Evolutionary conservation across 768 basidiomycete genomes (phyloP).

Genomic region (Amanita rubescens): DNA sequence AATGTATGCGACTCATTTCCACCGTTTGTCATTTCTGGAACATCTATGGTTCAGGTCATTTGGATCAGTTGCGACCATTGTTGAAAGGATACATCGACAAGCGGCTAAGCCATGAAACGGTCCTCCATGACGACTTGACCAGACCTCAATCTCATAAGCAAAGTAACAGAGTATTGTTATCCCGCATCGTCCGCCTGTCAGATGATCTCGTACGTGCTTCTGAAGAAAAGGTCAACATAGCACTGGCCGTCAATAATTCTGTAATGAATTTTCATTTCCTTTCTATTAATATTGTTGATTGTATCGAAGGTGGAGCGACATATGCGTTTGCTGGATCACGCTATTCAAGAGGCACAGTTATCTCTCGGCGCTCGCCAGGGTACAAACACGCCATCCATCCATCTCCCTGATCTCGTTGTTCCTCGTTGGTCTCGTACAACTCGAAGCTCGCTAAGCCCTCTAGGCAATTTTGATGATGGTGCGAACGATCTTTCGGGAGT

Average conservation of each 20-base stretch:
- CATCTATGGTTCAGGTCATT: neutral
- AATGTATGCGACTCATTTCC: slow-evolving; percentile 30
- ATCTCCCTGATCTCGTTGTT: slow-evolving; percentile 56
- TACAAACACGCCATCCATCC: slow-evolving; percentile 33
- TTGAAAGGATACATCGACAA: neutral
- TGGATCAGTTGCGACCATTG: slow-evolving; percentile 9
- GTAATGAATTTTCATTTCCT: slow-evolving; percentile 32
- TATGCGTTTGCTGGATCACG: slow-evolving; percentile 69
- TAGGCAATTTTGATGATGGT: slow-evolving; percentile 5
- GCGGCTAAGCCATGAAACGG: neutral
- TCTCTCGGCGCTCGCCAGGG: slow-evolving; percentile 29
- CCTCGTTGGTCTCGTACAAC: slow-evolving; percentile 44
- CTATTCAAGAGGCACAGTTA: slow-evolving; percentile 37
- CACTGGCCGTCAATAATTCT: slow-evolving; percentile 61
- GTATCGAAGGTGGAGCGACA: slow-evolving; percentile 65
- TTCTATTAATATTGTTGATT: neutral
- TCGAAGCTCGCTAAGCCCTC: slow-evolving; percentile 18
- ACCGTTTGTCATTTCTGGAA: neutral
- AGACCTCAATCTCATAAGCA: slow-evolving; percentile 30
- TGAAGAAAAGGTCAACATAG: slow-evolving; percentile 75
- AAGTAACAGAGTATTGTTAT: slow-evolving; percentile 32
- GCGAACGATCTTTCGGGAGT: neutral
- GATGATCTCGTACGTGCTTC: slow-evolving; percentile 56
- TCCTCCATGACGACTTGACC: neutral
- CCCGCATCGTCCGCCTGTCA: slow-evolving; percentile 48